Conservation (phyloP, 1,284 basidiomycete genomes). For the Athelia sp. region DNA sequence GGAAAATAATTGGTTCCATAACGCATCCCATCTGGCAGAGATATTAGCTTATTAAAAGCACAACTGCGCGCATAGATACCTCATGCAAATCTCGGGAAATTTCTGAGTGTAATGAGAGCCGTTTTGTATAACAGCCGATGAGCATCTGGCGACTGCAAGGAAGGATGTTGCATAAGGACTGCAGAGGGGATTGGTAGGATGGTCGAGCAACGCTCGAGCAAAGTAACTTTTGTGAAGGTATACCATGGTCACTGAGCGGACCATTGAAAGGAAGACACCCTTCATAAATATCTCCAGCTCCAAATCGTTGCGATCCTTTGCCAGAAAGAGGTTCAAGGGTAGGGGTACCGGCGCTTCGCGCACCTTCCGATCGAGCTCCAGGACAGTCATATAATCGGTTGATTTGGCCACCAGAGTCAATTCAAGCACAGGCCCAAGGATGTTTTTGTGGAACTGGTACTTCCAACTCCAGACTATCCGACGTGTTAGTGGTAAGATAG, state of each 20-base stretch:
- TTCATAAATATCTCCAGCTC: too few relatives aligned
- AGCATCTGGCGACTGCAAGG: slow-evolving; percentile 1
- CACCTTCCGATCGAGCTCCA: not conserved
- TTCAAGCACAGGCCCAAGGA: too few relatives aligned
- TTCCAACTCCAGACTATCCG: too few relatives aligned
- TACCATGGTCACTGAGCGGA: not conserved
- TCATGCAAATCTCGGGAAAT: too few relatives aligned
- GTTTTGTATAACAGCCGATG: not conserved
- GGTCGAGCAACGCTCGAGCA: slow-evolving; percentile 1
- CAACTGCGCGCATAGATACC: not conserved
- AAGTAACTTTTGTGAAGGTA: slow-evolving; percentile 5
- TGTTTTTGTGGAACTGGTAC: too few relatives aligned
- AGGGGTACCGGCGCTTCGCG: too few relatives aligned
- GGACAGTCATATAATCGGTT: too few relatives aligned
- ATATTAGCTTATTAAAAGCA: not conserved
- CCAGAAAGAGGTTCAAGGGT: too few relatives aligned
- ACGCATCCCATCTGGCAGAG: not conserved
- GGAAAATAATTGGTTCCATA: not conserved
- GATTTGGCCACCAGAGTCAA: too few relatives aligned
- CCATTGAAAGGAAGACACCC: too few relatives aligned
- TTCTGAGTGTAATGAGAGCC: too few relatives aligned
- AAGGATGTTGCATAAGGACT: slow-evolving; percentile 4
- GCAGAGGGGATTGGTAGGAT: slow-evolving; percentile 2
- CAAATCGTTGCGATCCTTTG: too few relatives aligned
- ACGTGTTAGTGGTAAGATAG: not conserved